Percentiles rank a stretch among this genome's conserved stretches.
Conservation (phyloP, 2,329 filamentous ascomycete species). For the Hymenoscyphus fraxineus region DNA sequence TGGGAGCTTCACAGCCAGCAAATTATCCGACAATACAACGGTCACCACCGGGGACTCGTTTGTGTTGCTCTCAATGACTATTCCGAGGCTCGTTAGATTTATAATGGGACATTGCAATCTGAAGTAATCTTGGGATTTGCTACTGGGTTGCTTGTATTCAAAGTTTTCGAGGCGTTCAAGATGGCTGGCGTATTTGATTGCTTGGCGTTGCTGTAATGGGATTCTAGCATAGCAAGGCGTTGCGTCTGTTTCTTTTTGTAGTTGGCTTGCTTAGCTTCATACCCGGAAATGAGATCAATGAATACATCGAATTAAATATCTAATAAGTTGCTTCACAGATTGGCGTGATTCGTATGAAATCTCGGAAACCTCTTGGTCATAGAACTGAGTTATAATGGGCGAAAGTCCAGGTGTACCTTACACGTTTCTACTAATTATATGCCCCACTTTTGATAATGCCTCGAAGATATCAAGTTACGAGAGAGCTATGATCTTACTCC, state of each 20-base stretch:
- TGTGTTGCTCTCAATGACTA: conserved; percentile 71
- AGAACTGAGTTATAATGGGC: no score
- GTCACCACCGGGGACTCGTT: conserved; percentile 65
- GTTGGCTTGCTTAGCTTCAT: background rate
- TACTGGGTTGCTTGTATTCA: no score
- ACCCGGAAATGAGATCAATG: background rate
- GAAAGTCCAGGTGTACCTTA: no score
- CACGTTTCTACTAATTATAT: no score
- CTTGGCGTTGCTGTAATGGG: background rate
- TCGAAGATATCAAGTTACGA: no score
- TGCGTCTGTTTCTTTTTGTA: background rate
- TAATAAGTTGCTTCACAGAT: no score
- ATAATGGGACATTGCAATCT: background rate
- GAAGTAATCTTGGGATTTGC: no score
- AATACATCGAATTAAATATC: background rate
- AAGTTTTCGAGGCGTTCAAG: background rate
- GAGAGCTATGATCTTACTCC: no score
- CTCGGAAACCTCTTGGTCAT: no score
- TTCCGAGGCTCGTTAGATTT: conserved; percentile 28
- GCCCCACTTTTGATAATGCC: no score
- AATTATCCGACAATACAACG: conserved; percentile 73
- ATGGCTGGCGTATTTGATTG: background rate
- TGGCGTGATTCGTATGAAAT: no score
- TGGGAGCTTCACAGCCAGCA: conserved; percentile 68
- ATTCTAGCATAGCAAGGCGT: background rate